Conservation (phyloP, 2,329 filamentous ascomycete species). For the Calonectria naviculata region DNA sequence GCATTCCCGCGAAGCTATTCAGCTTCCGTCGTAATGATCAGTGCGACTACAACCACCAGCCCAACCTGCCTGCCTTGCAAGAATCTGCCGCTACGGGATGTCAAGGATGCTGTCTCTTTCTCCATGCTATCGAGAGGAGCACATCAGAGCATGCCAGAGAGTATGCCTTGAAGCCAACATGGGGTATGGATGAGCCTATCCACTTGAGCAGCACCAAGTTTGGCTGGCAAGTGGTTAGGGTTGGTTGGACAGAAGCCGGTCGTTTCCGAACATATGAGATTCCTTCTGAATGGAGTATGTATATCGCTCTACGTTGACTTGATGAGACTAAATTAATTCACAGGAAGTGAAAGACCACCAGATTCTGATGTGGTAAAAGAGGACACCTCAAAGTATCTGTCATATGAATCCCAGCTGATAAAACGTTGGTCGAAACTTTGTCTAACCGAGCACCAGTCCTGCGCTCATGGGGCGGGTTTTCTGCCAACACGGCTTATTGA, state of each 20-base stretch:
- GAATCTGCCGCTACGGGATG: neutral
- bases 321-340: neutral
- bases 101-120: conserved; percentile 13
- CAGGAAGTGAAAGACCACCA: neutral
- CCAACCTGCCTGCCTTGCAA: neutral
- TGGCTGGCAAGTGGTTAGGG: neutral
- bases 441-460: neutral
- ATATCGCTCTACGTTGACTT: neutral
- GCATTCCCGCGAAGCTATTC: conserved; percentile 4
- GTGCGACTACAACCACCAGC: conserved; percentile 11
- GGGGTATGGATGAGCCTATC: neutral
- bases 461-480: neutral
- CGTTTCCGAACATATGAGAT: neutral
- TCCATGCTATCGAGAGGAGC: conserved; percentile 11
- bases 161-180: neutral
- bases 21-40: conserved; percentile 8
- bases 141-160: conserved; percentile 1
- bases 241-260: conserved; percentile 6
- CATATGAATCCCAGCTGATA: conserved; percentile 1
- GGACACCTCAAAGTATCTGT: neutral
- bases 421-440: conserved; percentile 8
- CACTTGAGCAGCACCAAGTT: conserved; percentile 12
- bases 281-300: conserved; percentile 13
- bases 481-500: conserved; percentile 9
- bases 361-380: neutral